Evolutionary conservation across 164 flowering plant genomes (phyloP), one percentile per base, ranked within the genome.

Genomic region (Dillenia turbinata): DNA sequence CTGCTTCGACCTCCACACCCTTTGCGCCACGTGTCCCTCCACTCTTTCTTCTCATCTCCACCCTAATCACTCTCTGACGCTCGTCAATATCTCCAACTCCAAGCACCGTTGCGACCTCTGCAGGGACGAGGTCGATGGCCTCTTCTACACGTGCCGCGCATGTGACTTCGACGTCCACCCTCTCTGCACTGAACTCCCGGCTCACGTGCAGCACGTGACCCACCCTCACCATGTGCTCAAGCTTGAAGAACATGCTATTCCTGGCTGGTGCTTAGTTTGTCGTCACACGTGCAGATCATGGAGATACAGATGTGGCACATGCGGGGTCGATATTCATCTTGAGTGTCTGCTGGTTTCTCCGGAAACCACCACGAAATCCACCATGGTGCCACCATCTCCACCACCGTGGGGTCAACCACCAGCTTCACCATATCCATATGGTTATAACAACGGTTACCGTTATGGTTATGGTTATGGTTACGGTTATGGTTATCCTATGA

Each of bases 231-330:
- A 63, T 26, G 43, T 14, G 11, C 46, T 63, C 11, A 63, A 43
- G 11, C 57, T 63, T 47, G 26, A 45, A 43, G 33, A 45, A 10
- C 16, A 9, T 5, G 1, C 53, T 4, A 33, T 33, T 33, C 46
- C 6, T 1, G 16, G 10, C 26, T 1, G 0, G 0, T 47, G 53
- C 59, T 0, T n/a, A 9, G 12, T 53, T 7, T 63, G 66, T 40
- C 2, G 24, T 2, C 10, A 12, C 8, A 24, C 2, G 8, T 63
- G 66, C 15, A 9, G 52, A 0, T 3, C 17, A 13, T 63, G 59
- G 60, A 17, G 66, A 12, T 63, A 54, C 53, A 46, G 49, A 22
- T 63, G 66, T 46, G 66, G 45, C 4, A 52, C 60, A n/a, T 63
- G 66, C 47, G 45, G 60, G 24, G 15, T 48, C 5, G 44, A 63